phyloP scores from a whole-genome alignment of 2,329 filamentous ascomycete genomes.

The Polytolypa hystricis region DNA sequence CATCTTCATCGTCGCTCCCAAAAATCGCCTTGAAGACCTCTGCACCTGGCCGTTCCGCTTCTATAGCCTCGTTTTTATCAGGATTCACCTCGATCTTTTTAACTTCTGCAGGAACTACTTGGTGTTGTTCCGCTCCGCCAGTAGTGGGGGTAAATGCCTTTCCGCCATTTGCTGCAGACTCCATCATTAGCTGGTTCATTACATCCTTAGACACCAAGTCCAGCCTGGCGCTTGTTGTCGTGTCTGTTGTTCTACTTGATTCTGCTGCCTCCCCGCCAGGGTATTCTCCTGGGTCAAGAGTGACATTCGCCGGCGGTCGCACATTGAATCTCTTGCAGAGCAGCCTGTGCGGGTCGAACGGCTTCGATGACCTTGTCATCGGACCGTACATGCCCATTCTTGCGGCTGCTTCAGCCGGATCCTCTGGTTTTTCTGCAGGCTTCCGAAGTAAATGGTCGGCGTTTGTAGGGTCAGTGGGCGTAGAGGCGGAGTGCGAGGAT shows the following conservation, averaged over 20 bases:
- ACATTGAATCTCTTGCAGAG: constrained; percentile 95
- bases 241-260: constrained; percentile 20
- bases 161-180: constrained; percentile 24
- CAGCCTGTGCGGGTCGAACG: constrained; percentile 71
- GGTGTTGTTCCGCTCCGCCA: constrained; percentile 9
- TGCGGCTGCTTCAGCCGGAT: constrained; percentile 78
- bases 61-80: constrained; percentile 67
- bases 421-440: constrained; percentile 47
- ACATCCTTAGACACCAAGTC: constrained; percentile 44
- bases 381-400: constrained; percentile 85
- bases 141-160: constrained; percentile 2
- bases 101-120: constrained; percentile 8
- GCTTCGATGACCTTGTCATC: constrained; percentile 61
- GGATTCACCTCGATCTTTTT: constrained; percentile 46
- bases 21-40: constrained; percentile 89
- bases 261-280: constrained; percentile 19
- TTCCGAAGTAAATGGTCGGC: constrained; percentile 36
- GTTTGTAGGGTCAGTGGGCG: constrained; percentile 27
- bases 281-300: constrained; percentile 39
- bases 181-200: constrained; percentile 45
- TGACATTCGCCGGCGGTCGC: constrained; percentile 59
- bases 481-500: constrained; percentile 40
- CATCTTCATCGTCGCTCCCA: constrained; percentile 70
- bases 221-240: constrained; percentile 22
- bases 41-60: constrained; percentile 62